These are phyloP conservation scores for Forsythia viridissima DNA, from an alignment of 257 asterid species.

Conservation along the genomic window DNA sequence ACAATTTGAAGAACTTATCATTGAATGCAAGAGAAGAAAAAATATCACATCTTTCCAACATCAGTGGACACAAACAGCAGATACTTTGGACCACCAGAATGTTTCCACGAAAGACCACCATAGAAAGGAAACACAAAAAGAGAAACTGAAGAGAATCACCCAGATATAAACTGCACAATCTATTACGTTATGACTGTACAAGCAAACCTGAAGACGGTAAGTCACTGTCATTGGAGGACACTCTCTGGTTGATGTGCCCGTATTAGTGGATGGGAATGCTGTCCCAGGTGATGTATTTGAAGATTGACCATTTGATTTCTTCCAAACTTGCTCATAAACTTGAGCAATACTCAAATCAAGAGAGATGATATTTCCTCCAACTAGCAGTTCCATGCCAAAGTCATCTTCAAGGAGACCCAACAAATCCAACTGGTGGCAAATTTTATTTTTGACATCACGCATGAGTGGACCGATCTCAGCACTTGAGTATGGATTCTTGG, in stretches of 20 bases:
- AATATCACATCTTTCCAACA: background rate
- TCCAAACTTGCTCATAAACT: slow-evolving; percentile 98
- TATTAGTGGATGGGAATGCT: slow-evolving; percentile 63
- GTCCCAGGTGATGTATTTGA: slow-evolving; percentile 67
- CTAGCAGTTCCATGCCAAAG: slow-evolving; percentile 95
- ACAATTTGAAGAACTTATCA: slow-evolving; percentile 34
- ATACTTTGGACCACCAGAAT: slow-evolving; percentile 10
- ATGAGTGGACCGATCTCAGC: slow-evolving; percentile 96
- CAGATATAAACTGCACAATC: slow-evolving; percentile 9
- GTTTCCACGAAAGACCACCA: background rate
- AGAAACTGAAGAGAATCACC: background rate
- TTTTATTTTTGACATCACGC: slow-evolving; percentile 99
- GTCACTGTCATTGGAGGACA: slow-evolving; percentile 97
- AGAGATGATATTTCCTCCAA: slow-evolving; percentile 93
- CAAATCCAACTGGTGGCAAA: slow-evolving; percentile 97
- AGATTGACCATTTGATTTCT: slow-evolving; percentile 78
- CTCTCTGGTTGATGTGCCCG: slow-evolving; percentile 72
- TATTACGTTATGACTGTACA: slow-evolving; percentile 12
- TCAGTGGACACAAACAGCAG: background rate
- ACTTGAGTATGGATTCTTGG: slow-evolving; percentile 97
- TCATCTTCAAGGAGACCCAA: slow-evolving; percentile 96
- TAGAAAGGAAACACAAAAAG: background rate
- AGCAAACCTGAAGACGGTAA: slow-evolving; percentile 89
- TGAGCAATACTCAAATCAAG: slow-evolving; percentile 92
- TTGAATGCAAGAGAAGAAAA: slow-evolving; percentile 12